A percentile compares a stretch with the other conserved stretches of the same genome.
Evolutionary conservation across 805 yeast genomes (phyloP).

Genomic region (Ogataea minuta): DNA sequence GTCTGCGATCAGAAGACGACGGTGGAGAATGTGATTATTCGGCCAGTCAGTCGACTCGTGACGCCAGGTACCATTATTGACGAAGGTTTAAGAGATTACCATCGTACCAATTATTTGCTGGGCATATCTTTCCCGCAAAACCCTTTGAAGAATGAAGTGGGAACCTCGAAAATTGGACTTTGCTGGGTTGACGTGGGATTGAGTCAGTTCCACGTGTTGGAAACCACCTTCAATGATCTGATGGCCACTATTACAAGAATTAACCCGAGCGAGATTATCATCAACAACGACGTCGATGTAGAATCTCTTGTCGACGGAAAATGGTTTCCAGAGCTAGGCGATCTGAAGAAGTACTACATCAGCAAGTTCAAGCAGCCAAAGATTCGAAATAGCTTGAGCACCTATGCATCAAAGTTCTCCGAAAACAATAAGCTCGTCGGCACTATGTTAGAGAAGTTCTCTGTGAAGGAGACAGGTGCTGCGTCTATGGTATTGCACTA

Average conservation of each 20-base stretch:
- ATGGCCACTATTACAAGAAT: slow-evolving; percentile 74
- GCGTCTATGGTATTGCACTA: slow-evolving; percentile 65
- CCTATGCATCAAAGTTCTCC: too few species aligned
- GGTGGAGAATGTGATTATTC: slow-evolving; percentile 41
- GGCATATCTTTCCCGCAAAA: slow-evolving; percentile 61
- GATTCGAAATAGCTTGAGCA: too few species aligned
- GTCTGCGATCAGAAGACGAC: slow-evolving; percentile 65
- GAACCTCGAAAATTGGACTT: slow-evolving; percentile 54
- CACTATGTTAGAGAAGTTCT: slow-evolving; percentile 33
- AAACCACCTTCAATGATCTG: slow-evolving; percentile 56
- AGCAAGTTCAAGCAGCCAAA: slow-evolving; percentile 48
- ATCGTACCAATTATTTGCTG: slow-evolving; percentile 66
- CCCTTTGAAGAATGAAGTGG: slow-evolving; percentile 37
- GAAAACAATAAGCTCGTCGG: slow-evolving; percentile 29
- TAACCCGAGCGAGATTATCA: slow-evolving; percentile 74
- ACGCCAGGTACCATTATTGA: slow-evolving; percentile 93
- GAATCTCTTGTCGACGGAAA: slow-evolving; percentile 42
- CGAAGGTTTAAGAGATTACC: slow-evolving; percentile 75
- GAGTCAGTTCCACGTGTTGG: slow-evolving; percentile 73
- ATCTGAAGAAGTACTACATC: slow-evolving; percentile 57
- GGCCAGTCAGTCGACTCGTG: slow-evolving; percentile 76
- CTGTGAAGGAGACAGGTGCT: slow-evolving; percentile 54
- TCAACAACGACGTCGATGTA: slow-evolving; percentile 46
- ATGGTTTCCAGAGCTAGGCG: slow-evolving; percentile 59
- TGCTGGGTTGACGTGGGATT: slow-evolving; percentile 89